Evolutionary conservation across 345 rosid species (phyloP).

Genomic region (Camelina laxa): DNA sequence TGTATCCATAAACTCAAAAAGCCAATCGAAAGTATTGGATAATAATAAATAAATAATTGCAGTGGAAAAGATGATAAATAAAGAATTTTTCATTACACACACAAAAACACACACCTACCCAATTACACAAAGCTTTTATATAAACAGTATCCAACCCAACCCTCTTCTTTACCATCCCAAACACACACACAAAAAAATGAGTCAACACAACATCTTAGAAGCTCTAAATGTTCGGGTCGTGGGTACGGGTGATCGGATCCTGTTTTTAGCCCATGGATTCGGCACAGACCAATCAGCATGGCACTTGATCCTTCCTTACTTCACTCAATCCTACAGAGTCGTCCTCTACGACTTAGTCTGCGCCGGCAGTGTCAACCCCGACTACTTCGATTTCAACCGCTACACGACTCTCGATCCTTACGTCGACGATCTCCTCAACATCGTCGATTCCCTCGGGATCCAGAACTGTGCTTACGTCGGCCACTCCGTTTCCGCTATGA

Average conservation of each 20-base stretch:
- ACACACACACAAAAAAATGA: constrained; percentile 43
- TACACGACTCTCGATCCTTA: constrained; percentile 76
- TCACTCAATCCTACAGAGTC: constrained; percentile 55
- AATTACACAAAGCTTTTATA: constrained; percentile 13
- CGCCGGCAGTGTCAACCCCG: constrained; percentile 90
- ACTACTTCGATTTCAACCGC: constrained; percentile 61
- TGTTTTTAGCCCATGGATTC: constrained; percentile 79
- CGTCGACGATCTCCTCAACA: constrained; percentile 77
- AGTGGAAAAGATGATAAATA: not conserved
- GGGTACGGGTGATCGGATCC: constrained; percentile 67
- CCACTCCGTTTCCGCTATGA: constrained; percentile 91
- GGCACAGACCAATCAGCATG: constrained; percentile 93
- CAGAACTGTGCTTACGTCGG: constrained; percentile 71
- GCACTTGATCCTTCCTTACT: constrained; percentile 76
- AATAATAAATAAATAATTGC: constrained; percentile 5
- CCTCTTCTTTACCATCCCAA: not conserved
- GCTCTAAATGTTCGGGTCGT: constrained; percentile 74
- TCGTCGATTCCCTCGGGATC: constrained; percentile 70
- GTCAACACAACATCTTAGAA: constrained; percentile 54
- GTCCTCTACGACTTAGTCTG: constrained; percentile 83
- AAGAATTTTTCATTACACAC: constrained; percentile 1
- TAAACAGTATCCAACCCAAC: constrained; percentile 29
- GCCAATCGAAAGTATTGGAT: constrained; percentile 7
- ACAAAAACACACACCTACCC: constrained; percentile 26
- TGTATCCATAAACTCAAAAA: constrained; percentile 18